phyloP scores from a whole-genome alignment of 768 basidiomycete species.

The Boletus insuetus region DNA sequence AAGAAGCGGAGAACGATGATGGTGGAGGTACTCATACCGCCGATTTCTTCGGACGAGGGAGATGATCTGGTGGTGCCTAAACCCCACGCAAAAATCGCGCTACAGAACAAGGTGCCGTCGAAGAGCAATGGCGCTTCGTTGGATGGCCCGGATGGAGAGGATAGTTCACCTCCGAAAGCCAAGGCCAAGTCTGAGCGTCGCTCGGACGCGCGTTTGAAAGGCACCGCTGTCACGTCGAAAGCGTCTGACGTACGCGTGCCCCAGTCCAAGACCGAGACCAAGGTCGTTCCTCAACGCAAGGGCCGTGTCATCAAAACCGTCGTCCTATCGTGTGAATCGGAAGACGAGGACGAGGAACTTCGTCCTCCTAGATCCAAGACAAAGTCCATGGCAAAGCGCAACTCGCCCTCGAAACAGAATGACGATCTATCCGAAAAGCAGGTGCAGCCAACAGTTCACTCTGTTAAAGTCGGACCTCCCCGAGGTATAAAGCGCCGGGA shows the following conservation, averaged over 20 bases:
- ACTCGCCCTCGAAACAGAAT: not conserved
- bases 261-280: not conserved
- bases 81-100: not conserved
- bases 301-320: not conserved
- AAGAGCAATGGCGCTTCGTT: not conserved
- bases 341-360: constrained; percentile 6
- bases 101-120: not conserved
- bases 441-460: not conserved
- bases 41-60: constrained; percentile 11
- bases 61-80: not conserved
- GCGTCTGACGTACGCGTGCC: not conserved
- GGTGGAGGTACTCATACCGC: constrained; percentile 7
- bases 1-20: constrained; percentile 21
- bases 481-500: constrained; percentile 17
- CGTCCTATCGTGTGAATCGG: not conserved
- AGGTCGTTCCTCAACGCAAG: not conserved
- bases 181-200: not conserved
- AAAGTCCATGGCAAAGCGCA: not conserved
- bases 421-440: constrained; percentile 3
- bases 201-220: not conserved
- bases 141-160: constrained; percentile 3
- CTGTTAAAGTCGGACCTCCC: constrained; percentile 27
- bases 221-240: not conserved
- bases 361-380: constrained; percentile 1
- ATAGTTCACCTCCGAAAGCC: not conserved